A percentile compares a stretch with the other conserved stretches of the same genome.
These are phyloP conservation scores for Trichoderma breve DNA, from an alignment of 2,329 filamentous ascomycete species.

Conservation along the genomic window DNA sequence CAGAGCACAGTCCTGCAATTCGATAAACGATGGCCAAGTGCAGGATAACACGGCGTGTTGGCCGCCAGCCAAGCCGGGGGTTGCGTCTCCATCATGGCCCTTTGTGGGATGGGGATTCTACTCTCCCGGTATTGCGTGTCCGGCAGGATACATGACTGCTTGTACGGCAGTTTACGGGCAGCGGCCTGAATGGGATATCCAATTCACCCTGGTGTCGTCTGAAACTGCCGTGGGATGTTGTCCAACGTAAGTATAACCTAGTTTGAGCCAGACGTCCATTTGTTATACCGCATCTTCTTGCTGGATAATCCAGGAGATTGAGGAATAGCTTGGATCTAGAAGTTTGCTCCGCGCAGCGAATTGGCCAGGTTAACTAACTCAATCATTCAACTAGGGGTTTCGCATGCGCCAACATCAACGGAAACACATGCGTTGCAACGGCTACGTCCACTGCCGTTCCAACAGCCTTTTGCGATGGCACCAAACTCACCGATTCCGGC, in stretches of 20 bases:
- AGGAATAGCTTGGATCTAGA: neutral
- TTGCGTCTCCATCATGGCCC: conserved; percentile 20
- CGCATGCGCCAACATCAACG: conserved; percentile 19
- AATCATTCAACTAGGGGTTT: conserved; percentile 10
- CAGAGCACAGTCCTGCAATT: conserved; percentile 28
- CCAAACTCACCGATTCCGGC: neutral
- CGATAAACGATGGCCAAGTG: conserved; percentile 10
- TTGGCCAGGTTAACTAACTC: neutral
- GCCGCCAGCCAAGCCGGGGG: conserved; percentile 26
- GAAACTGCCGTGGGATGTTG: conserved; percentile 37
- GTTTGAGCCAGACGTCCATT: neutral
- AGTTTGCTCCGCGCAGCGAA: neutral
- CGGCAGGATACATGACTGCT: conserved; percentile 32
- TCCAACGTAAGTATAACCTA: conserved; percentile 28
- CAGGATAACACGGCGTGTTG: conserved; percentile 33
- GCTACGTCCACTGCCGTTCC: neutral
- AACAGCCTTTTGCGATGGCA: conserved; percentile 9
- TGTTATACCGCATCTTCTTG: neutral
- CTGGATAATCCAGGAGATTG: neutral
- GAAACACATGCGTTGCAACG: conserved; percentile 12
- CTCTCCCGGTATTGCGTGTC: conserved; percentile 36
- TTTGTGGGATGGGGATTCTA: conserved; percentile 37
- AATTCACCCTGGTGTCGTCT: conserved; percentile 28
- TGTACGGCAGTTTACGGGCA: conserved; percentile 30
- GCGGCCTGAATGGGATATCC: conserved; percentile 26